phyloP scores from a whole-genome alignment of 1,284 basidiomycete genomes.

The Exobasidium rhododendri region DNA sequence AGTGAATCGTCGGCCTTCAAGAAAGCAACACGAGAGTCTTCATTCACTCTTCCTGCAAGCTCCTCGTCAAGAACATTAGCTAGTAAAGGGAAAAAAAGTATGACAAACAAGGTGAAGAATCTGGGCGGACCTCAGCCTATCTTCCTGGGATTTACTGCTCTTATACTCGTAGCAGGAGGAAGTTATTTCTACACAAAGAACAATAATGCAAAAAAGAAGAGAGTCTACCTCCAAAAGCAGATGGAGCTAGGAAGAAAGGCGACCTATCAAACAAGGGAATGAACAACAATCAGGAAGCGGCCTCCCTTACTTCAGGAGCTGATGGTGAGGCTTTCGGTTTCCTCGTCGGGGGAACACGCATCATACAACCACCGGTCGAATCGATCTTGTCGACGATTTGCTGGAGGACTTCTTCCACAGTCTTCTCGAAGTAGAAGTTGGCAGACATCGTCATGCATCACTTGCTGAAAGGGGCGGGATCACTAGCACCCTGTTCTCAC shows the following conservation, averaged over 20 bases:
- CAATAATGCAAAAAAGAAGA: slow-evolving; percentile 4
- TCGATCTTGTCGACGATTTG: no score
- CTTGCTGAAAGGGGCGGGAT: no score
- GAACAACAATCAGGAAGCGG: neutral
- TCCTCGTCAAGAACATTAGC: no score
- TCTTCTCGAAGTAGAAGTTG: no score
- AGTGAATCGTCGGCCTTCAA: no score
- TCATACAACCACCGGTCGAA: no score
- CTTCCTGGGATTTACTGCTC: slow-evolving; percentile 6
- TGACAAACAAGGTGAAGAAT: neutral
- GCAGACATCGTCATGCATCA: no score
- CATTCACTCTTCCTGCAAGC: neutral
- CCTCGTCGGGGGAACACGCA: no score
- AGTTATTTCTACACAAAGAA: slow-evolving; percentile 2
- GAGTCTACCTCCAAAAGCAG: slow-evolving; percentile 5
- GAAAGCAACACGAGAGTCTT: no score
- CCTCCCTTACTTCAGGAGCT: neutral
- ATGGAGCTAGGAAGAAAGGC: neutral
- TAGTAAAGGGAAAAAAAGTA: neutral
- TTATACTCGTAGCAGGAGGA: neutral
- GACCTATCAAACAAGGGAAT: neutral
- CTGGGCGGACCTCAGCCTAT: neutral
- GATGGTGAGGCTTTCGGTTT: no score
- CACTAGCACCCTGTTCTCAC: no score
- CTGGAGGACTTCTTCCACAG: no score